These are phyloP conservation scores for Zea mays DNA, from an alignment of 176 grass and related monocot genomes.

Conservation along the genomic window DNA sequence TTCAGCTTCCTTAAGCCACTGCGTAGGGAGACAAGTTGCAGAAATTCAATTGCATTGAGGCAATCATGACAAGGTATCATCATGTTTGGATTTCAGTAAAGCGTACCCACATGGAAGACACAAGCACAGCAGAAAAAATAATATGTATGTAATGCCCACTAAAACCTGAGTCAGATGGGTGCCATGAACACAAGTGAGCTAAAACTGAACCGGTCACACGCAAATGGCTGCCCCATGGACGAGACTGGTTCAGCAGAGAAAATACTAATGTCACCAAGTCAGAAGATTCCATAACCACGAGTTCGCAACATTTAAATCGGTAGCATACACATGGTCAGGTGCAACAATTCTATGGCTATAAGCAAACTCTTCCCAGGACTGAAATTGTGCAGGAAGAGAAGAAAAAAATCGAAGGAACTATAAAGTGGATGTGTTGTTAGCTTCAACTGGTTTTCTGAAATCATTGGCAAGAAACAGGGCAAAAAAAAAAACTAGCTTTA, in stretches of 20 bases:
- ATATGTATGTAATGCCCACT: background rate
- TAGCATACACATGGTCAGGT: background rate
- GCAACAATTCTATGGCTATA: background rate
- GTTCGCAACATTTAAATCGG: background rate
- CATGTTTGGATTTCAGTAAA: background rate
- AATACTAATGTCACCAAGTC: background rate
- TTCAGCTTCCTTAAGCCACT: conserved; percentile 81
- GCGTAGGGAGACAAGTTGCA: background rate
- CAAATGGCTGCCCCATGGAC: background rate
- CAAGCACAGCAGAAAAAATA: background rate
- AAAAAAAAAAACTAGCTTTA: background rate
- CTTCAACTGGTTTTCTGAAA: background rate
- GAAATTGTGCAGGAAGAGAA: background rate
- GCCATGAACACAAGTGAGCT: background rate
- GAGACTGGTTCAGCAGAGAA: background rate
- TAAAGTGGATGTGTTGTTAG: background rate
- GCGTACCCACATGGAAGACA: background rate
- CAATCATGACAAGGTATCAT: background rate
- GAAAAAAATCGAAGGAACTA: background rate
- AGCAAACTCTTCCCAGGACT: background rate
- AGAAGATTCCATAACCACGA: background rate
- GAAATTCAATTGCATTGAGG: background rate
- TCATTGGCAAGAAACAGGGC: background rate
- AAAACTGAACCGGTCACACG: conserved; percentile 3
- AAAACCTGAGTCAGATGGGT: too few relatives aligned